These are phyloP conservation scores for Balakata baccata DNA, from an alignment of 345 rosid genomes.

Conservation along the genomic window DNA sequence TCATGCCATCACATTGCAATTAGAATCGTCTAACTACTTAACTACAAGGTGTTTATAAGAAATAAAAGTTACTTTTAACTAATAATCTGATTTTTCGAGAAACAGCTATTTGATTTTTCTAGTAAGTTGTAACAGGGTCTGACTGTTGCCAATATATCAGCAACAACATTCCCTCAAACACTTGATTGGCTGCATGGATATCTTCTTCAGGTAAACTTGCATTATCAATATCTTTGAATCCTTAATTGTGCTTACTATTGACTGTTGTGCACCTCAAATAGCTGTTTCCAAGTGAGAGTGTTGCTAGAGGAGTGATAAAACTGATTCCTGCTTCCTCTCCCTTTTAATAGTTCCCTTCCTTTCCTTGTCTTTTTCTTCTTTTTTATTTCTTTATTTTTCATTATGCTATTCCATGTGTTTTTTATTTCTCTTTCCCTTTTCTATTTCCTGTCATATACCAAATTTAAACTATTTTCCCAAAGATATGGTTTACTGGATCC, in stretches of 20 bases:
- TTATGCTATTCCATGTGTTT: background rate
- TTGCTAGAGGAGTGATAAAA: background rate
- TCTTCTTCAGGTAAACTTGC: constrained; percentile 72
- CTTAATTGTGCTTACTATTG: background rate
- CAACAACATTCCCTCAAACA: constrained; percentile 21
- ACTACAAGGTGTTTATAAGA: background rate
- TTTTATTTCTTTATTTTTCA: background rate
- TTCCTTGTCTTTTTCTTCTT: background rate
- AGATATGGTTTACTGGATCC: background rate
- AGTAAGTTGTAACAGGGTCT: constrained; percentile 11
- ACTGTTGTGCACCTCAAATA: background rate
- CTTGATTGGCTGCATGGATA: constrained; percentile 22
- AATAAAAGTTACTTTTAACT: background rate
- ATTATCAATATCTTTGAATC: constrained; percentile 5
- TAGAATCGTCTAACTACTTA: background rate
- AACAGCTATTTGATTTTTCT: background rate
- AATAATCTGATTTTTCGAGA: background rate
- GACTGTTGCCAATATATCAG: constrained; percentile 19
- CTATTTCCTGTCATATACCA: background rate
- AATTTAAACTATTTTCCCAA: background rate
- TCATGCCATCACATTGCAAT: background rate
- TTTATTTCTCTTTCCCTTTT: background rate
- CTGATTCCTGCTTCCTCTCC: constrained; percentile 5
- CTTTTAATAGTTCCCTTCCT: background rate
- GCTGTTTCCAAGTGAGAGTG: background rate